Evolutionary conservation across 768 basidiomycete species (phyloP).

Genomic region (Holtermannia corniformis): DNA sequence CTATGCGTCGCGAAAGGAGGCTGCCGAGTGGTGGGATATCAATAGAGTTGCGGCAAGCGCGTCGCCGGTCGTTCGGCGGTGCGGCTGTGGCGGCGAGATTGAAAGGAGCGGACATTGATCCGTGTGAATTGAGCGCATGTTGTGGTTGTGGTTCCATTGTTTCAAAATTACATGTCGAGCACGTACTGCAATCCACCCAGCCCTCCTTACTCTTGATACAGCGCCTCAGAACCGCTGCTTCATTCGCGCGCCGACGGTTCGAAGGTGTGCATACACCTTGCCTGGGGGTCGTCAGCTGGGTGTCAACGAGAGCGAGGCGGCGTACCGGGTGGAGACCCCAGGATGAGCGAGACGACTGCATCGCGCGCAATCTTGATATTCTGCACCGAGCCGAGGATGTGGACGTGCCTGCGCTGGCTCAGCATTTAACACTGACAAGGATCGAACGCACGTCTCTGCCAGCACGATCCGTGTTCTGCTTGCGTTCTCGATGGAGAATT

Average conservation of each 20-base stretch:
- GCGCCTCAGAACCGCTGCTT: slow-evolving; percentile 76
- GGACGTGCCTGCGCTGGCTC: slow-evolving; percentile 68
- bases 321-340: slow-evolving; percentile 91
- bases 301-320: slow-evolving; percentile 45
- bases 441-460: slow-evolving; percentile 74
- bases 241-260: slow-evolving; percentile 86
- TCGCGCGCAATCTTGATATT: slow-evolving; percentile 97
- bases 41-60: no score
- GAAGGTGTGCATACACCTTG: slow-evolving; percentile 62
- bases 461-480: slow-evolving; percentile 95
- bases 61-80: no score
- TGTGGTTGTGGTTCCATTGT: no score
- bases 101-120: no score
- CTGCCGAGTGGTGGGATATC: no score
- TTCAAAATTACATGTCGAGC: no score
- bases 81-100: no score
- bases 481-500: slow-evolving; percentile 96
- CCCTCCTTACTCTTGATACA: no score
- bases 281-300: slow-evolving; percentile 22
- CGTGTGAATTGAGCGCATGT: no score
- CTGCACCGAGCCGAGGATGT: slow-evolving; percentile 96
- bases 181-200: no score
- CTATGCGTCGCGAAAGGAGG: no score
- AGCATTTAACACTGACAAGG: background rate
- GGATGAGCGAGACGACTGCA: slow-evolving; percentile 86